Evolutionary conservation across 306 rosid genomes (phyloP), one percentile per base, ranked within the genome.

Genomic region (Prunus mume): DNA sequence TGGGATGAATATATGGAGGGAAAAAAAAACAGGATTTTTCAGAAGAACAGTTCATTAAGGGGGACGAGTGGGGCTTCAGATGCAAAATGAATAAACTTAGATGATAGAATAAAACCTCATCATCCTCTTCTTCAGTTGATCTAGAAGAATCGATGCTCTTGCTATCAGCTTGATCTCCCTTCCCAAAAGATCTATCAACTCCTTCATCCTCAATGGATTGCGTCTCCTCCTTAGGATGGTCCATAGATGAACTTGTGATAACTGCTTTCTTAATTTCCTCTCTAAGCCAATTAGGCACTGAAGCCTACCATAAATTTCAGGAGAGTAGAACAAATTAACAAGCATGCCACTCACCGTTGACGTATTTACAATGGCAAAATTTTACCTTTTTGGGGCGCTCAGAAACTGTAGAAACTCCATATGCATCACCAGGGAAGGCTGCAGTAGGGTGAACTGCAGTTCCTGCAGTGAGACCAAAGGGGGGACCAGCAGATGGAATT

Each of bases 221-320:
- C 7, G 83, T 58, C 76, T 83, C 96, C 88, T 80, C 97, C 88
- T 82, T 90, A 51, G 80, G 86, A 83, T 90, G 91, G 69, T 89
- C 99, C 61, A 77, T 76, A 56, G 97, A 82, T 45, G 99, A 86
- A 84, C 81, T 81, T 30, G 91, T 80, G 76, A 90, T 90, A 74
- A 88, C 97, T 58, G 91, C 85, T 87, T 92, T 95, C 88, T 89
- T 88, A 82, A 95, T 92, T 89, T 95, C 99, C 65, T 95, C 99
- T 82, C 92, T 87, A 32, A 95, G 93, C 99, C 99, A 95, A 83
- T 87, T 92, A 83, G 99, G 99, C 61, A 95, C 97, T 4, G 99
- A 56, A 25, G 99, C 92, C 99, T 95, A 83, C 82, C 81, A 77
- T 74, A 65, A 75, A 79, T 72, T 46, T 41, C 78, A 57, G 41